Conservation (phyloP, 208 protist species). For the Naegleria gruberi region DNA sequence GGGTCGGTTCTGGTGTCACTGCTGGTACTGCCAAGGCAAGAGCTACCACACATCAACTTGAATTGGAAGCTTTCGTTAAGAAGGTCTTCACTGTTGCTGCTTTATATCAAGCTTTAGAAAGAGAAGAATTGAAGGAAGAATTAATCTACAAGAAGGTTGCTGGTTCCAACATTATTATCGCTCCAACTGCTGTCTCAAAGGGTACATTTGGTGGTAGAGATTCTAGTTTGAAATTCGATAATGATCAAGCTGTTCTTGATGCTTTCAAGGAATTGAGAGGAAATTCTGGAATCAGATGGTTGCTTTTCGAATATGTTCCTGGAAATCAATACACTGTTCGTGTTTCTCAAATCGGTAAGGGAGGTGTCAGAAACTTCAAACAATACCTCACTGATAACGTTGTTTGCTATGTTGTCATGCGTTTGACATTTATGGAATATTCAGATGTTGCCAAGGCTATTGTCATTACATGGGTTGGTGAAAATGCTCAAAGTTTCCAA, state of each 20-base stretch:
- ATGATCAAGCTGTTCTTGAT: background rate
- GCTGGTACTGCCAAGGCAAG: background rate
- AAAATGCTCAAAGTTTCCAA: background rate
- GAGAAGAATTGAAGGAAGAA: background rate
- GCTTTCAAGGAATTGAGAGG: background rate
- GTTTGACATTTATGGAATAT: conserved; percentile 12
- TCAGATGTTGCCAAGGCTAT: background rate
- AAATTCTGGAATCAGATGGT: background rate
- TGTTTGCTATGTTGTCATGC: background rate
- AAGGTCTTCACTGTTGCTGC: background rate
- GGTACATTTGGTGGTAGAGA: conserved; percentile 14
- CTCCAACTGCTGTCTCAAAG: background rate
- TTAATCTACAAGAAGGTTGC: background rate
- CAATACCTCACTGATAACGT: background rate
- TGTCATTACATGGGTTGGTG: conserved; percentile 2
- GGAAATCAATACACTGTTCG: background rate
- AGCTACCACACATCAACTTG: background rate
- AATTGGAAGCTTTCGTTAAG: background rate
- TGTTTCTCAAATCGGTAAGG: background rate
- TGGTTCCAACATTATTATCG: background rate
- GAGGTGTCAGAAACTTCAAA: background rate
- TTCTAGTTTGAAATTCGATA: background rate
- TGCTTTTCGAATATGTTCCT: background rate
- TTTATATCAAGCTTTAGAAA: background rate
- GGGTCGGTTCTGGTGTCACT: background rate